phyloP scores from a whole-genome alignment of 139 green algal genomes.

The Chlorella sp. region DNA sequence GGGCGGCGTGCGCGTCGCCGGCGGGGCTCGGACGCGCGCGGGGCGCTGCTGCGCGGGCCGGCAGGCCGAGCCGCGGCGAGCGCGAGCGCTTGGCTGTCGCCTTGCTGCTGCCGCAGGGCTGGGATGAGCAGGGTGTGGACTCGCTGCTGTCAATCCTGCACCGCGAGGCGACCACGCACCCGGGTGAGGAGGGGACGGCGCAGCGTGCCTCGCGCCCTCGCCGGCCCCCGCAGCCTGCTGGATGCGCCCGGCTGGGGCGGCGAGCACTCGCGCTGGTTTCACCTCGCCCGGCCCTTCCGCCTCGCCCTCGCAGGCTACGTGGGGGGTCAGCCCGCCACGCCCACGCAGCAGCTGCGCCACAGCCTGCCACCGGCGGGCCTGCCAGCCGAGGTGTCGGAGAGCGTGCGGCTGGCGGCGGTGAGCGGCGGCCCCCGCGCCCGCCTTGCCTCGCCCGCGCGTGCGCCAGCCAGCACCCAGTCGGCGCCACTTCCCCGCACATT shows the following conservation, averaged over 20 bases:
- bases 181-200: too few species aligned
- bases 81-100: too few species aligned
- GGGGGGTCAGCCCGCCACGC: constrained; percentile 8
- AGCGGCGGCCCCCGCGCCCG: background rate
- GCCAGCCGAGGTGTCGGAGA: background rate
- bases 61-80: too few species aligned
- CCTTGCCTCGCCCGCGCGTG: background rate
- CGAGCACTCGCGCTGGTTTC: too few species aligned
- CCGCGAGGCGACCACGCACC: constrained; percentile 2
- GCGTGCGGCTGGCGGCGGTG: constrained; percentile 7
- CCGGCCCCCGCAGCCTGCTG: too few species aligned
- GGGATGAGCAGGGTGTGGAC: constrained; percentile 16
- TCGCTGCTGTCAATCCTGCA: constrained; percentile 1
- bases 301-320: too few species aligned
- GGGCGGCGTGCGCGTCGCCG: background rate
- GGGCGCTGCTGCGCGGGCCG: too few species aligned
- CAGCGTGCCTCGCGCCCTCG: too few species aligned
- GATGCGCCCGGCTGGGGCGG: too few species aligned
- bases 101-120: background rate
- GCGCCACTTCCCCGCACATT: too few species aligned
- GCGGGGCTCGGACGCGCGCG: too few species aligned
- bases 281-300: too few species aligned
- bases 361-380: constrained; percentile 11
- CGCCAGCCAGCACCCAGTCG: background rate
- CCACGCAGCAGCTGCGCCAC: constrained; percentile 28